Percentiles rank a stretch among this genome's conserved stretches.
Evolutionary conservation across 345 rosid genomes (phyloP).

Genomic region (Mallotus nudiflorus): DNA sequence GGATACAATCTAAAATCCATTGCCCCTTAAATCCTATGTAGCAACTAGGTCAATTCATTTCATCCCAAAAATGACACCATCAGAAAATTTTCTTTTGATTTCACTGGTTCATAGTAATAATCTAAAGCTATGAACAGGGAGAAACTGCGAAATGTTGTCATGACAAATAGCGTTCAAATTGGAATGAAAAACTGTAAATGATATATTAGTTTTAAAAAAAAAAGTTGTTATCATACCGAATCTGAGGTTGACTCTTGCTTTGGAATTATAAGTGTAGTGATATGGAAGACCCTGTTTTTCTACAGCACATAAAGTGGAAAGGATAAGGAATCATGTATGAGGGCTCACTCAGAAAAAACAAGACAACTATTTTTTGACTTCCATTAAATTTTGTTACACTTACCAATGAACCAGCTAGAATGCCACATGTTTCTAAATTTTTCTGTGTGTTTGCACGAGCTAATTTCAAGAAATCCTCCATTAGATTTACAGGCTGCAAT

Average conservation of each 20-base stretch:
- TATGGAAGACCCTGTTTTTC: constrained; percentile 95
- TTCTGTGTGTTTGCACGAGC: constrained; percentile 79
- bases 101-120: not conserved
- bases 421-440: constrained; percentile 92
- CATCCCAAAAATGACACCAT: not conserved
- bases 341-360: not conserved
- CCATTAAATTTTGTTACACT: constrained; percentile 25
- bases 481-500: constrained; percentile 78
- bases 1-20: not conserved
- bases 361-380: not conserved
- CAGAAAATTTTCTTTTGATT: not conserved
- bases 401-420: constrained; percentile 94
- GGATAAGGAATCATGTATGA: constrained; percentile 17
- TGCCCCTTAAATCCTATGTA: not conserved
- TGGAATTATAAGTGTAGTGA: constrained; percentile 88
- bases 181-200: not conserved
- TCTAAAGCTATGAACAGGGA: not conserved
- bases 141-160: not conserved
- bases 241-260: constrained; percentile 99
- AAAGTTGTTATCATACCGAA: constrained; percentile 50
- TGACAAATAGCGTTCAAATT: not conserved
- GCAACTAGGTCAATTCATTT: not conserved
- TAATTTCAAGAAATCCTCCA: constrained; percentile 82
- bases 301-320: constrained; percentile 27
- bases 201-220: not conserved